Base-by-base conservation (phyloP, 306 rosid genomes). In the Pachyrhizus erosus region DNA sequence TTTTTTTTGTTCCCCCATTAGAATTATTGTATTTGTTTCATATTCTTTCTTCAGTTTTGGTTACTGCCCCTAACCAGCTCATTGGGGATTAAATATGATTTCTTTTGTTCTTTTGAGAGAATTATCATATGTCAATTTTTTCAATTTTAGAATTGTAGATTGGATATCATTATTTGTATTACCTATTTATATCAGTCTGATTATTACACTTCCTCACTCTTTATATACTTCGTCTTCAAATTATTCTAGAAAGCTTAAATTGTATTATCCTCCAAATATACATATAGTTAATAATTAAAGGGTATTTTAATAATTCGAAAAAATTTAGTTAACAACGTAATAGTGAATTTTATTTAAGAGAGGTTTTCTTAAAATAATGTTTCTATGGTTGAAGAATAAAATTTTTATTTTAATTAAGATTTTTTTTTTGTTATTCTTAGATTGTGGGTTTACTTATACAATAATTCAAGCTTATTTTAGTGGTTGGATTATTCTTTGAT, bases 11-110 rank as follows among this genome's bases (percentile, higher is more conserved):
- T 31, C 14, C 49, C 31, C 69, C 20, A 45, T 24, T 23, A 51
- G 64, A 73, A 39, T 70, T 81, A 12, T 82, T 51, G 54, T 66
- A 66, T 82, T 74, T 51, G 51, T 52, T 64, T 82, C 68, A 64
- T 51, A 27, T 74, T 65, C 69, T 51, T 74, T 81, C 7, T 73
- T 75, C 43, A 34, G 33, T 40, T 73, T 73, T 73, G 84, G 79
- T 60, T 72, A 61, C 18, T 33, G 29, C 2, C 31, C 66, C 51
- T n/a, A 26, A 29, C 64, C 72, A 80, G 48, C 5, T 43, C 52
- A 45, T 33, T 31, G 79, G 40, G 20, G 78, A 52, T 68, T 69
- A 52, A 18, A 49, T 49, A 70, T 54, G 77, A 58, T 71, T 80
- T 20, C n/a, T 80, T 70, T 24, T 20, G 31, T 18, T 34, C 3